phyloP scores from a whole-genome alignment of 2,329 filamentous ascomycete genomes.

The Ophiostoma montium region DNA sequence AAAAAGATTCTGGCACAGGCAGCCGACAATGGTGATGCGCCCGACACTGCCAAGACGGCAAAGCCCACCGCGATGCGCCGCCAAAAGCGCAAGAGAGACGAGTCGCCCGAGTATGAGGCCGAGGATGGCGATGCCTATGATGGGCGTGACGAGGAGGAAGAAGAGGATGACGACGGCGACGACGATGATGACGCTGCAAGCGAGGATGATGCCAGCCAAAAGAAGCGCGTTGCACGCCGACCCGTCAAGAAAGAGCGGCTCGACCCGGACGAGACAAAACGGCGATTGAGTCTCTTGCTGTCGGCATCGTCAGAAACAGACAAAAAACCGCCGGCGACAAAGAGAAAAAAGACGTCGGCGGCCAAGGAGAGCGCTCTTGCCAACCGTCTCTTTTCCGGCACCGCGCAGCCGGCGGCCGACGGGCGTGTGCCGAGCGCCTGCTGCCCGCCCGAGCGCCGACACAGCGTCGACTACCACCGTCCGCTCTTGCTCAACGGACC shows the following conservation, averaged over 20 bases:
- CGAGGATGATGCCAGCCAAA: neutral
- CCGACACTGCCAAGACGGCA: neutral
- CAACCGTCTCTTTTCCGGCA: neutral
- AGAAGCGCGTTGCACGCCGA: neutral
- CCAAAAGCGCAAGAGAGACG: neutral
- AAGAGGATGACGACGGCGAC: neutral
- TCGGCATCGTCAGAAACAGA: too few relatives aligned
- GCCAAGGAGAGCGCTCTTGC: neutral
- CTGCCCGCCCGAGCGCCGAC: constrained; percentile 19
- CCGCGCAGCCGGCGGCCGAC: neutral
- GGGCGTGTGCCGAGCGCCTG: constrained; percentile 3
- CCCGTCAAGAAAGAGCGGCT: neutral
- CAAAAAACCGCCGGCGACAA: neutral
- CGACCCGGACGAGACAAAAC: neutral
- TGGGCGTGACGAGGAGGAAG: neutral
- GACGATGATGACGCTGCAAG: neutral
- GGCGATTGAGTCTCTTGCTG: neutral
- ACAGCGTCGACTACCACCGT: constrained; percentile 31
- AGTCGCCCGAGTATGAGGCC: neutral
- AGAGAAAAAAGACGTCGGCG: neutral
- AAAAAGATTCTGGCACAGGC: constrained; percentile 4
- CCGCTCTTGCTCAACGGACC: constrained; percentile 32
- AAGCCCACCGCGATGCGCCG: neutral
- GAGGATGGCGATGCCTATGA: neutral
- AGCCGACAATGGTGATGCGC: neutral